These are phyloP conservation scores for Avena insularis DNA, from an alignment of 176 grass and related monocot species.

Conservation along the genomic window DNA sequence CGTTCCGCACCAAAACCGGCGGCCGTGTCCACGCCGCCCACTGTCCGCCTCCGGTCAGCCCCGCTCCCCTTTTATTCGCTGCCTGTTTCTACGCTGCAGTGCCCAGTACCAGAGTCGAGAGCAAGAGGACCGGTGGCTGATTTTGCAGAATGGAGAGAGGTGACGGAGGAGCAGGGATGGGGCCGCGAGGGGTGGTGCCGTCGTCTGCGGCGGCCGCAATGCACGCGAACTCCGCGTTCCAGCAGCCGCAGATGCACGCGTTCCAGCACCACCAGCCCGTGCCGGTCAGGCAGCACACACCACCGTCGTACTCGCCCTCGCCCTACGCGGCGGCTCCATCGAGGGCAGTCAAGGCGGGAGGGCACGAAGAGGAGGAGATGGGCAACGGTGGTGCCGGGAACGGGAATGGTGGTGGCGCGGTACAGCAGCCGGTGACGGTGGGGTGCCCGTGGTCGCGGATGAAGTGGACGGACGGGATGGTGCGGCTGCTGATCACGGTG, in stretches of 20 bases:
- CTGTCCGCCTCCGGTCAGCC: neutral
- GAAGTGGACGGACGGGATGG: conserved; percentile 97
- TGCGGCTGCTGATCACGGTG: conserved; percentile 77
- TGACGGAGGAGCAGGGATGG: conserved; percentile 37
- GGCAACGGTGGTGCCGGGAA: conserved; percentile 20
- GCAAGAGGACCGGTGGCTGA: neutral
- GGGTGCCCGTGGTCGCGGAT: conserved; percentile 84
- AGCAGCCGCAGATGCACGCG: conserved; percentile 11
- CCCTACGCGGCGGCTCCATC: conserved; percentile 39
- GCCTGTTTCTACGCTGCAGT: neutral
- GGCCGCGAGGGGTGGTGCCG: conserved; percentile 28
- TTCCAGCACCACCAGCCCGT: conserved; percentile 33
- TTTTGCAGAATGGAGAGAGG: conserved; percentile 48
- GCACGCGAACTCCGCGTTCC: conserved; percentile 34
- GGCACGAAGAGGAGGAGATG: conserved; percentile 54
- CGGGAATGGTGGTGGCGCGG: conserved; percentile 20
- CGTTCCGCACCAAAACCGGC: conserved; percentile 39
- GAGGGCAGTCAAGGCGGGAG: conserved; percentile 21
- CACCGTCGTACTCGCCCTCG: conserved; percentile 27
- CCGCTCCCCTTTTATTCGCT: neutral
- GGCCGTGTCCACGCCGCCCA: conserved; percentile 21
- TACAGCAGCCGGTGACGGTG: conserved; percentile 4
- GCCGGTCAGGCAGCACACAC: no score
- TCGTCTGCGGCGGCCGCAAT: conserved; percentile 41
- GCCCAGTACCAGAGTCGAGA: neutral